Evolutionary conservation across 108 stramenopile genomes (phyloP).

Genomic region (Skeletonema tropicum): DNA sequence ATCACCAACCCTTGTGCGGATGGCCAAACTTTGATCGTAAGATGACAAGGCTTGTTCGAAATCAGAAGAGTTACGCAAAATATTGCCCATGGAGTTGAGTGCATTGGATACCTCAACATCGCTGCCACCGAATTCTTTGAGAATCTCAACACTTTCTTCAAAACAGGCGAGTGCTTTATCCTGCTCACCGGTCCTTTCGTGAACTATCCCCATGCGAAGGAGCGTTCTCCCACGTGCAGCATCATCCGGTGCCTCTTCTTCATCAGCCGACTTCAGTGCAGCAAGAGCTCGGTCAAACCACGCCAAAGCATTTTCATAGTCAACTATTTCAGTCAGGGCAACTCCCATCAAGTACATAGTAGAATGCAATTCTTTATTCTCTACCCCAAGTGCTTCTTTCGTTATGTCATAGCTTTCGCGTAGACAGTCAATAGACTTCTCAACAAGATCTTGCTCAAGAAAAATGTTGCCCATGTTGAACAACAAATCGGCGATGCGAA

Average conservation of each 20-base stretch:
- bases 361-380: conserved; percentile 44
- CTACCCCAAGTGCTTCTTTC: conserved; percentile 32
- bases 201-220: conserved; percentile 33
- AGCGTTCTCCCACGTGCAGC: conserved; percentile 28
- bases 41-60: conserved; percentile 44
- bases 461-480: conserved; percentile 59
- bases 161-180: conserved; percentile 31
- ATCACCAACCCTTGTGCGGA: conserved; percentile 33
- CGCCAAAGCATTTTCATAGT: conserved; percentile 26
- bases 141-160: conserved; percentile 28
- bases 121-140: conserved; percentile 18
- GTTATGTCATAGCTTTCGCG: conserved; percentile 48
- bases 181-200: conserved; percentile 25
- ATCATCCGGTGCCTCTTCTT: conserved; percentile 24
- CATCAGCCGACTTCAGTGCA: conserved; percentile 18
- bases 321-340: conserved; percentile 29
- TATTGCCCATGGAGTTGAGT: conserved; percentile 47
- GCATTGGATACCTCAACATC: conserved; percentile 50
- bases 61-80: conserved; percentile 27
- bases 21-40: conserved; percentile 52
- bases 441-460: conserved; percentile 34
- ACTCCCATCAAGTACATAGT: conserved; percentile 49
- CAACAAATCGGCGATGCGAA: conserved; percentile 54
- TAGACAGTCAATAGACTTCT: conserved; percentile 47
- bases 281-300: conserved; percentile 36